phyloP scores from a whole-genome alignment of 352 stramenopile genomes.

The Pythium volutum region DNA sequence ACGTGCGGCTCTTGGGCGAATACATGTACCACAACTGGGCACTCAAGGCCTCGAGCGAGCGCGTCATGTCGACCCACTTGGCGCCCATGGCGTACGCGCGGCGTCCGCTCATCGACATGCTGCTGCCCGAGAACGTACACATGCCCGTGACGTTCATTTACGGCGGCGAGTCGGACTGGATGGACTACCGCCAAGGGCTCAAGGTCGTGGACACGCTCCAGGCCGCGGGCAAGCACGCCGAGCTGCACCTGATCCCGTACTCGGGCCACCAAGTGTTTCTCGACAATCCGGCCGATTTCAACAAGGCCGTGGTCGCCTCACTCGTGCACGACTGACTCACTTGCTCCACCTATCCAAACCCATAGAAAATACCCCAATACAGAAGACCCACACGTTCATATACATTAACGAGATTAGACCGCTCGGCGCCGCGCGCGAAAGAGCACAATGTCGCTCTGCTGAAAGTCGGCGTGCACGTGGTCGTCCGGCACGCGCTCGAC shows the following conservation, averaged over 20 bases:
- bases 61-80: slow-evolving; percentile 72
- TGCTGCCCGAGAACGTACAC: slow-evolving; percentile 51
- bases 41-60: slow-evolving; percentile 70
- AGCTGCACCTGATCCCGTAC: slow-evolving; percentile 60
- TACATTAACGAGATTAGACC: neutral
- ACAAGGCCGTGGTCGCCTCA: slow-evolving; percentile 48
- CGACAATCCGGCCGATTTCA: slow-evolving; percentile 77
- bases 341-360: neutral
- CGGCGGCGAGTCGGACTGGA: slow-evolving; percentile 78
- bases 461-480: slow-evolving; percentile 68
- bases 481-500: slow-evolving; percentile 35
- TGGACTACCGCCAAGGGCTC: slow-evolving; percentile 73
- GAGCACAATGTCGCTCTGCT: slow-evolving; percentile 59
- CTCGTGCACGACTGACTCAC: slow-evolving; percentile 15
- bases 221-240: slow-evolving; percentile 27
- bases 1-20: slow-evolving; percentile 58
- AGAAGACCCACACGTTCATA: neutral
- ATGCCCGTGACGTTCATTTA: slow-evolving; percentile 88
- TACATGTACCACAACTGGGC: slow-evolving; percentile 89
- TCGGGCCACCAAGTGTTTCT: slow-evolving; percentile 82
- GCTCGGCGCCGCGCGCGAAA: slow-evolving; percentile 43
- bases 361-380: slow-evolving; percentile 13
- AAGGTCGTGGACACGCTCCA: slow-evolving; percentile 62
- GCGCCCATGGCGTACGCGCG: slow-evolving; percentile 63
- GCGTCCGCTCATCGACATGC: slow-evolving; percentile 58